Evolutionary conservation across 2,329 filamentous ascomycete genomes (phyloP), one percentile per base, ranked within the genome.

Genomic region (Cryphonectria parasitica): DNA sequence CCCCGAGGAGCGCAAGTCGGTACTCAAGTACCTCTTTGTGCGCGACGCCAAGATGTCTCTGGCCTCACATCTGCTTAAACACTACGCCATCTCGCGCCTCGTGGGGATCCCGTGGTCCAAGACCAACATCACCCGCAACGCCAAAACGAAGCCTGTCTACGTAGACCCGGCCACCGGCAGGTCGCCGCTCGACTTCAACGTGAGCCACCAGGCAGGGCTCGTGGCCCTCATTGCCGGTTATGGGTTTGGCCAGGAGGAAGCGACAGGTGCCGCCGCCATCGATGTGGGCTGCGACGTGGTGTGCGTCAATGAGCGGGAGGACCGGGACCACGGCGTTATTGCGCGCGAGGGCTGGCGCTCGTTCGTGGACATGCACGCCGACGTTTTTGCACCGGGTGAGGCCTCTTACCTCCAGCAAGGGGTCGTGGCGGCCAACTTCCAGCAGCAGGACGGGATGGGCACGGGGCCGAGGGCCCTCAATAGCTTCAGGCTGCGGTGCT

Each of bases 271-370:
- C 5, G 36, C 31, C 65, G n/a, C 76, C 66, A 76, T 80, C 28
- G 81, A 91, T 62, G 84, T 94, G 0, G 92, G 92, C 62, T 87
- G 92, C 2, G 92, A 95, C 78, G 84, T 95, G n/a, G 92, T 94
- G 3, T 93, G 91, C 78, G 89, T 91, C 1, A 85, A 86, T 69
- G 92, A 95, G 83, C 86, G 92, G 39, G 85, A 89, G 67, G 83
- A 82, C n/a, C 87, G 86, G 28, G 89, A 92, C 79, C 84, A 85
- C 52, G 77, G 81, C n/a, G 84, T 88, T 64, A 84, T 94, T 66
- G 78, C 80, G 2, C 77, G 79, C 34, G 85, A 88, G 13, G 91
- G 91, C 13, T 93, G 92, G 83, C 79, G 85, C 17, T 81, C 80
- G 62, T 95, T 90, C 81, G 88, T 95, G 19, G 90, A 92, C 77